Evolutionary conservation across 345 rosid species (phyloP), one percentile per base, ranked within the genome.

Genomic region (Arabidopsis thaliana): DNA sequence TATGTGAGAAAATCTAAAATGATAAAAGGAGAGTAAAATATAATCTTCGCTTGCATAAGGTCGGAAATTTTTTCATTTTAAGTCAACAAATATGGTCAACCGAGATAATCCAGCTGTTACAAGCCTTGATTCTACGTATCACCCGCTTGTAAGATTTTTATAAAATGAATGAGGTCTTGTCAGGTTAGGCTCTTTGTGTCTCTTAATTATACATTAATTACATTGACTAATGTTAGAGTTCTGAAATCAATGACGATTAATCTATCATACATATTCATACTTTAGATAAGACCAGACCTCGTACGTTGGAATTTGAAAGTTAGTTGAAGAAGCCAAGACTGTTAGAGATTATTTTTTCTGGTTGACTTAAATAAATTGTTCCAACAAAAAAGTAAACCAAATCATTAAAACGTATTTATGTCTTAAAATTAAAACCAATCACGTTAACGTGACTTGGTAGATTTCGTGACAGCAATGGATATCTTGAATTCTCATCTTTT

Each of bases 301-400:
- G 49, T 24, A 28, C 67, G 13, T 58, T 38, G 66, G 23, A 11
- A 62, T 41, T 76, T 33, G 79, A 76, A 76, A 76, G 75, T 76
- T 76, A 52, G 79, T 76, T 76, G 79, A 69, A 70, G 61, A 52
- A 41, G 65, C 41, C n/a, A 61, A 61, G 64, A 69, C 38, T 61
- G 42, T 36, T 69, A 51, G 38, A 52, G 63, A 67, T 59, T 28
- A 5, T 59, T 36, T 55, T 55, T 74, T 53, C 36, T 63, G 8
- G 46, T 52, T 73, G 63, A 32, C 70, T 14, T 41, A 55, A 30
- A 72, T 40, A 62, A 51, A 63, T 63, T 4, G 77, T 41, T 52
- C 57, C 71, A 55, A 23, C 48, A 63, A 72, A 41, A 42, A 42
- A 53, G 40, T 53, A 14, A 55, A 46, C 32, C 46, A 58, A 22